Evolutionary conservation across 192 early-diverging fungal genomes (phyloP), one percentile per base, ranked within the genome.

Genomic region (Linnemannia zychae): DNA sequence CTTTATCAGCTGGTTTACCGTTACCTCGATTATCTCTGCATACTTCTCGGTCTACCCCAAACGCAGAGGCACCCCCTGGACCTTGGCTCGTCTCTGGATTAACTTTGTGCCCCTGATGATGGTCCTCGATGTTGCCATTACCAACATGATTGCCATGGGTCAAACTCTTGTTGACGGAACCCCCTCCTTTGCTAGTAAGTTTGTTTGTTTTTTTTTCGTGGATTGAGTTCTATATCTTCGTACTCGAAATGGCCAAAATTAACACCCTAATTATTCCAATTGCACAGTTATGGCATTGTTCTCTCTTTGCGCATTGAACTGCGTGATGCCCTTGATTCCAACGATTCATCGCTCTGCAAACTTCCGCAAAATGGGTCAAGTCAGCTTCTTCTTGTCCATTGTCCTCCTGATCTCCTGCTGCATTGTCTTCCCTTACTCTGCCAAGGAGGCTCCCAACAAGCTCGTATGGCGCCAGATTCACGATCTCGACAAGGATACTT

Each of bases 141-240:
- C 88, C 6, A 49, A 66, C 12, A 87, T 91, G 49, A 87, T 90
- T 37, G 88, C 86, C 15, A 80, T 91, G 81, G 78, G 88, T n/a
- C 89, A 90, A 52, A 90, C 89, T 7, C 80, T 87, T 67, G 89
- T 89, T 44, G 90, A 91, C 52, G 90, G 90, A 37, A 90, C 90
- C 9, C 89, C 90, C 33, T 84, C 89, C 60, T 77, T 84, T 70
- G 78, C 87, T 12, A 84, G 90, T 91, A 88, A 83, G 83, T 72
- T 31, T 38, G n/a, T 22, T 2, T 5, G 16, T n/a, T 40, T 38
- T n/a, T n/a, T n/a, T n/a, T n/a, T n/a, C n/a, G n/a, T n/a, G n/a
- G n/a, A n/a, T n/a, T 11, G 28, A 31, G 57, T 63, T 31, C 40
- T 28, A 28, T 15, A 22, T 3, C 24, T 22, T 3, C 12, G 0